Conservation (phyloP, 768 basidiomycete genomes). For the Leccinum boreale region DNA sequence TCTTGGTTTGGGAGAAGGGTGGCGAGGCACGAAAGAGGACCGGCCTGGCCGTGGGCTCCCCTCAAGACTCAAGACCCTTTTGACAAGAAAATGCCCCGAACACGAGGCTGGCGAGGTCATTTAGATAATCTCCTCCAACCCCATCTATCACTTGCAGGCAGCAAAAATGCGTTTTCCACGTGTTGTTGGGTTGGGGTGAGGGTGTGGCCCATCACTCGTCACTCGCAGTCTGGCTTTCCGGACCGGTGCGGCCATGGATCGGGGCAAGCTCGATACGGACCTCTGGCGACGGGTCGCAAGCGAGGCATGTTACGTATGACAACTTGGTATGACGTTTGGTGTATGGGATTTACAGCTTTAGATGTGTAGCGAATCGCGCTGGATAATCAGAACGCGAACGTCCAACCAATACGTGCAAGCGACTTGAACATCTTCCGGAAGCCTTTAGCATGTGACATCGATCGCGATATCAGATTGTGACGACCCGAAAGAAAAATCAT, state of each 20-base stretch:
- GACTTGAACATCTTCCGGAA: neutral
- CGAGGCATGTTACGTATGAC: neutral
- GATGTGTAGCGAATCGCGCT: too few relatives aligned
- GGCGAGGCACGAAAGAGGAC: neutral
- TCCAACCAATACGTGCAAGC: neutral
- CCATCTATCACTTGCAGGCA: slow-evolving; percentile 15
- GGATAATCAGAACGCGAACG: neutral
- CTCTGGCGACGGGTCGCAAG: neutral
- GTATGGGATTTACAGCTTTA: neutral
- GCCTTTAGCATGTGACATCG: neutral
- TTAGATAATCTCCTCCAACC: slow-evolving; percentile 26
- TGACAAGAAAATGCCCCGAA: slow-evolving; percentile 17
- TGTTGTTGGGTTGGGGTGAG: slow-evolving; percentile 10
- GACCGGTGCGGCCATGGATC: slow-evolving; percentile 14
- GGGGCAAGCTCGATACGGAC: neutral
- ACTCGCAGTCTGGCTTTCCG: neutral
- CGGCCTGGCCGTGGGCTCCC: neutral
- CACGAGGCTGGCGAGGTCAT: slow-evolving; percentile 26
- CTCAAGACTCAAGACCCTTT: slow-evolving; percentile 11
- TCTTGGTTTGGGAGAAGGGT: neutral
- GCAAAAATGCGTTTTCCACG: slow-evolving; percentile 23
- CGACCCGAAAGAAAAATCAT: too few relatives aligned
- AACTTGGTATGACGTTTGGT: neutral
- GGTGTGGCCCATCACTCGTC: slow-evolving; percentile 2
- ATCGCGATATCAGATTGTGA: neutral